Base-by-base conservation (phyloP, 306 rosid genomes). In the Vicia faba region DNA sequence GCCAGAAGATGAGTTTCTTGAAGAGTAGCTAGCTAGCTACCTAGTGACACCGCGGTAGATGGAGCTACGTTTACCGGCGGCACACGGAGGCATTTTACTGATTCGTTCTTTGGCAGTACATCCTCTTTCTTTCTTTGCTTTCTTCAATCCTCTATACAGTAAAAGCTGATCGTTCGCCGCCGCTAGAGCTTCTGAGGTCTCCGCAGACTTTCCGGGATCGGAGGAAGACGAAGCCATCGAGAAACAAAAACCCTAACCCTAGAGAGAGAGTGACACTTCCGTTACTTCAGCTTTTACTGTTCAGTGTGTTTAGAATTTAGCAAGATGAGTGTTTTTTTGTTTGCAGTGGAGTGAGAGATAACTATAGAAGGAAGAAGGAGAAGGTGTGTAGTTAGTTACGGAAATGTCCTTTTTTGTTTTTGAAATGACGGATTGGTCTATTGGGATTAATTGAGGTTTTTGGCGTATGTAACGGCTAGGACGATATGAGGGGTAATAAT, bases 71-170 rank as follows among this genome's bases (percentile, higher is more conserved):
- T 95, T 90, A 3, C 99, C 99, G 6, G 99, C 99, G 18, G 96
- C 91, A 59, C 95, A 93, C 0, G 99, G 99, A 73, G 96, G 97
- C 99, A 93, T 93, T 76, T 90, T 93, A 75, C 99, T 93, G 85
- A 93, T 93, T 43, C 99, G 84, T 59, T 93, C 99, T 74, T 93
- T 93, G 31, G 99, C 99, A 29, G 99, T 93, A 71, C 99, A 90
- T 0, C 96, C 96, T 77, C 99, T 77, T 54, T 89, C 97, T 58
- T 88, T 89, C 96, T 93, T 93, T 5, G 97, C 89, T 66, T 84
- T 93, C 89, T 90, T 93, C 76, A 90, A 40, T 14, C 96, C 99
- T 75, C 95, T 85, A 69, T 85, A 93, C n/a, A 86, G 71, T 12
- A 88, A 67, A 2, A 82, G 69, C 82, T 90, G 96, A 61, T 95